Evolutionary conservation across 2,329 filamentous ascomycete species (phyloP).

Genomic region (Gaeumannomyces tritici): DNA sequence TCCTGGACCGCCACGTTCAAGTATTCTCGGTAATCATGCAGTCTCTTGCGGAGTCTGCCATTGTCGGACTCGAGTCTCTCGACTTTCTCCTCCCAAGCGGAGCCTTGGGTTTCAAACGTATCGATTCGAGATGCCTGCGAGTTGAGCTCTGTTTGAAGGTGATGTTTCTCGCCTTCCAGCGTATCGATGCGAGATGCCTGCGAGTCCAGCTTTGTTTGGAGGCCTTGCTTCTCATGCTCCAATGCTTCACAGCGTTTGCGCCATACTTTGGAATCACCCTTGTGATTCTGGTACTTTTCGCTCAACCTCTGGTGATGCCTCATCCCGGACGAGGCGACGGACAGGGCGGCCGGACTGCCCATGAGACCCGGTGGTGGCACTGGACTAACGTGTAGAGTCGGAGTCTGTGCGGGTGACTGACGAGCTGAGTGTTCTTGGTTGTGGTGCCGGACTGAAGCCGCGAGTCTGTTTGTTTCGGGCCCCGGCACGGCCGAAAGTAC

Average conservation of each 20-base stretch:
- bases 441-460: neutral
- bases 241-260: neutral
- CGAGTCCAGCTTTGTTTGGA: neutral
- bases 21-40: conserved; percentile 16
- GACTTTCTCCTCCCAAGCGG: neutral
- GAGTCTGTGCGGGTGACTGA: neutral
- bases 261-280: neutral
- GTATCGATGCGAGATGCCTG: neutral
- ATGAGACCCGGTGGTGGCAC: neutral
- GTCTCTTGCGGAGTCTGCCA: neutral
- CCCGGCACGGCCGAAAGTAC: neutral
- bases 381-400: neutral
- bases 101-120: neutral
- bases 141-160: neutral
- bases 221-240: neutral
- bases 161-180: neutral
- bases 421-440: neutral
- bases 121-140: neutral
- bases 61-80: neutral
- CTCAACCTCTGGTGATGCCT: neutral
- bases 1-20: conserved; percentile 36
- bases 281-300: neutral
- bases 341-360: neutral
- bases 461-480: neutral
- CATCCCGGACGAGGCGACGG: neutral